A percentile compares a stretch with the other conserved stretches of the same genome.
phyloP scores from a whole-genome alignment of 2,329 filamentous ascomycete species.

The Fusarium sp. region DNA sequence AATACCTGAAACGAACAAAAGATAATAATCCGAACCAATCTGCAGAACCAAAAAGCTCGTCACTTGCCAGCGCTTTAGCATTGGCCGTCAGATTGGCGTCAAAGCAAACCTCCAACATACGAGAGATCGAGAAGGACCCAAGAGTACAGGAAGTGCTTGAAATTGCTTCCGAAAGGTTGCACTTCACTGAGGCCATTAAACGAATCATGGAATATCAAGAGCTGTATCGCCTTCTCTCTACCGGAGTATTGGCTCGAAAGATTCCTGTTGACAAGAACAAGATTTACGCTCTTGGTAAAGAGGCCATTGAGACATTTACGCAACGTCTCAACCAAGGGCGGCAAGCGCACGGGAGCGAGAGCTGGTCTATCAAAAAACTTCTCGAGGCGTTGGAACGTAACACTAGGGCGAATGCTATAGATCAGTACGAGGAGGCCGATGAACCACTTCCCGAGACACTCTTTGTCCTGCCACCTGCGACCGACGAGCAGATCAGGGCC shows the following conservation, averaged over 20 bases:
- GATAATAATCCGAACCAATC: background rate
- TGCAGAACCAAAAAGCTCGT: background rate
- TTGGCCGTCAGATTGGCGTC: conserved; percentile 19
- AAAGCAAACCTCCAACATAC: conserved; percentile 4
- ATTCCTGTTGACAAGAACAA: conserved; percentile 23
- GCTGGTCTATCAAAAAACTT: conserved; percentile 18
- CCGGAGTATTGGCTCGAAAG: conserved; percentile 25
- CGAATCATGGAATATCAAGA: conserved; percentile 13
- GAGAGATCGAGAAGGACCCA: conserved; percentile 12
- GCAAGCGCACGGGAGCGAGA: conserved; percentile 8
- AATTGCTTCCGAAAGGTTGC: conserved; percentile 4
- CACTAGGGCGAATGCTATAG: conserved; percentile 16
- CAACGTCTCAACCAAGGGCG: conserved; percentile 25
- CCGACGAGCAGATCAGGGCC: conserved; percentile 24
- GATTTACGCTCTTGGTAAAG: conserved; percentile 8
- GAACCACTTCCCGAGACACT: conserved; percentile 25
- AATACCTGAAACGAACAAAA: background rate
- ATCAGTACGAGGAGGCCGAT: conserved; percentile 4
- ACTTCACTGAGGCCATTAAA: background rate
- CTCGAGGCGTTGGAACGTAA: conserved; percentile 19
- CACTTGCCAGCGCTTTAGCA: conserved; percentile 13
- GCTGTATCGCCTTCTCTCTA: conserved; percentile 22
- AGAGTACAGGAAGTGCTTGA: conserved; percentile 26
- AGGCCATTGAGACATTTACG: conserved; percentile 18
- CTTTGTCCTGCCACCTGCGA: conserved; percentile 28